Percentiles rank a stretch among this genome's conserved stretches.
These are phyloP conservation scores for Podosphaera fusca DNA, from an alignment of 2,329 filamentous ascomycete genomes.

Conservation along the genomic window DNA sequence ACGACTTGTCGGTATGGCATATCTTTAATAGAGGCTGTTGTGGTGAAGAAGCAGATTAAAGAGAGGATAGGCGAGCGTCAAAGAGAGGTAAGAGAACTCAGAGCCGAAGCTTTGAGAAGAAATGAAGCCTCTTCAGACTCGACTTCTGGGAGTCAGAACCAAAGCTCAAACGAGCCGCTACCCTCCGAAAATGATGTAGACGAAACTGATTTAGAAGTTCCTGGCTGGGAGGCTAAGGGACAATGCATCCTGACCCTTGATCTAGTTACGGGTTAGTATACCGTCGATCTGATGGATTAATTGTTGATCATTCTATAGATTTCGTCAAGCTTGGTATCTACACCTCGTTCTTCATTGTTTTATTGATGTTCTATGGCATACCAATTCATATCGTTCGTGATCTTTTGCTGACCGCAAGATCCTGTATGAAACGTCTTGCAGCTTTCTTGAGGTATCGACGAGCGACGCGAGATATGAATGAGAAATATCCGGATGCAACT, in stretches of 20 bases:
- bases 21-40: constrained; percentile 52
- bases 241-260: constrained; percentile 81
- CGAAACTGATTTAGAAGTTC: constrained; percentile 83
- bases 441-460: constrained; percentile 78
- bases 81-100: constrained; percentile 38
- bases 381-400: constrained; percentile 94
- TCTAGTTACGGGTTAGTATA: constrained; percentile 46
- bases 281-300: constrained; percentile 3
- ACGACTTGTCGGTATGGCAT: constrained; percentile 60
- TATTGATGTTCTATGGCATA: constrained; percentile 81
- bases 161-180: constrained; percentile 21
- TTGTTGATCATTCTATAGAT: constrained; percentile 27
- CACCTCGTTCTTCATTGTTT: constrained; percentile 74
- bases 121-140: constrained; percentile 18
- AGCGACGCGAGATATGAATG: constrained; percentile 84
- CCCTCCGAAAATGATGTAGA: constrained; percentile 56
- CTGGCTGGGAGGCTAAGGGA: constrained; percentile 90
- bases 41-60: constrained; percentile 51
- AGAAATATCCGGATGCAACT: constrained; percentile 71
- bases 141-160: constrained; percentile 14
- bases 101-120: constrained; percentile 23
- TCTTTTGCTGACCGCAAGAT: constrained; percentile 78
- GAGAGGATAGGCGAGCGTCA: constrained; percentile 45
- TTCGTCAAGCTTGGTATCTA: constrained; percentile 83
- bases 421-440: constrained; percentile 71